Percentiles rank a stretch among this genome's conserved stretches.
Conservation (phyloP, 164 flowering plant species). For the Euptelea pleiosperma region DNA sequence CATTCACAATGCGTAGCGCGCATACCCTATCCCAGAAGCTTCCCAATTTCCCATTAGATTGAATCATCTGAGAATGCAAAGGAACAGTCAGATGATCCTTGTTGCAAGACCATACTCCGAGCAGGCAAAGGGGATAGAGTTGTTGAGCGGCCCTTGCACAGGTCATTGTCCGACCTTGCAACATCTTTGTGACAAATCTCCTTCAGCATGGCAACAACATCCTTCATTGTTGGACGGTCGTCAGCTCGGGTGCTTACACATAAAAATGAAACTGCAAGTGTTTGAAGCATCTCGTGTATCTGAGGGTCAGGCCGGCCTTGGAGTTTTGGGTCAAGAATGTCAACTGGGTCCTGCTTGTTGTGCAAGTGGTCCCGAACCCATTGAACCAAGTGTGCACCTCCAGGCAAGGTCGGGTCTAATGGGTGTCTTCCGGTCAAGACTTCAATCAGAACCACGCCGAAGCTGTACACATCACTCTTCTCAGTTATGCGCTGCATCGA, state of each 20-base stretch:
- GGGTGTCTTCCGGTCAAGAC: slow-evolving; percentile 94
- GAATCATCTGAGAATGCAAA: slow-evolving; percentile 77
- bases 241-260: slow-evolving; percentile 54
- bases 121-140: slow-evolving; percentile 26
- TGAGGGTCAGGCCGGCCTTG: slow-evolving; percentile 70
- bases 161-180: slow-evolving; percentile 32
- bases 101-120: slow-evolving; percentile 38
- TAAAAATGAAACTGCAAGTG: slow-evolving; percentile 71
- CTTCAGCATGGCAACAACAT: slow-evolving; percentile 83
- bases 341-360: slow-evolving; percentile 46
- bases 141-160: slow-evolving; percentile 28
- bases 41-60: slow-evolving; percentile 13
- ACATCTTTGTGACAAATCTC: slow-evolving; percentile 62
- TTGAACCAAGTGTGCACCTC: slow-evolving; percentile 74
- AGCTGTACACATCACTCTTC: slow-evolving; percentile 95
- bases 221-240: slow-evolving; percentile 91
- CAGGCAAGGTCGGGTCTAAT: slow-evolving; percentile 79
- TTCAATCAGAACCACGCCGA: slow-evolving; percentile 80
- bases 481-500: slow-evolving; percentile 70
- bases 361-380: slow-evolving; percentile 81
- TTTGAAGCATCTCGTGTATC: slow-evolving; percentile 85
- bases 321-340: slow-evolving; percentile 71
- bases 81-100: slow-evolving; percentile 76
- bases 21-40: neutral
- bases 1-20: slow-evolving; percentile 3